A percentile compares a stretch with the other conserved stretches of the same genome.
These are phyloP conservation scores for Lolium multiflorum DNA, from an alignment of 176 grass and related monocot species.

Conservation along the genomic window DNA sequence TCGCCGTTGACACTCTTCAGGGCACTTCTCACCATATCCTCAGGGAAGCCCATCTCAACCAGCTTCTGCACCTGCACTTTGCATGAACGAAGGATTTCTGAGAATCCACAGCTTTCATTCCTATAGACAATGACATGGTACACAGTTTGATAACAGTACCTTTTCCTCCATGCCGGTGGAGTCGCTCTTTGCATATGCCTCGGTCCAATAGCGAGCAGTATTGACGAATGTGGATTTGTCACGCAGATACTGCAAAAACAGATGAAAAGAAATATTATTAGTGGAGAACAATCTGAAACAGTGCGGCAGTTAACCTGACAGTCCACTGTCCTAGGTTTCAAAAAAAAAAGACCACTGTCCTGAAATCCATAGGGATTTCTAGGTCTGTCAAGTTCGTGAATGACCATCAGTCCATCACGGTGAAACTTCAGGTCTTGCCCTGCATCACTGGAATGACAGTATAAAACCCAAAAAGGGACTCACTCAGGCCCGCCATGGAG, in stretches of 20 bases:
- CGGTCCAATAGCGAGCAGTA: conserved; percentile 97
- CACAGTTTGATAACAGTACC: conserved; percentile 38
- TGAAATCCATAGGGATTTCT: not conserved
- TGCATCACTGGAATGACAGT: not conserved
- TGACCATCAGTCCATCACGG: not conserved
- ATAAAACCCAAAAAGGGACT: not conserved
- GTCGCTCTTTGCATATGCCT: conserved; percentile 81
- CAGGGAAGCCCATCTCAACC: conserved; percentile 97
- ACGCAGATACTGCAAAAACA: conserved; percentile 67
- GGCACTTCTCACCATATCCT: conserved; percentile 82
- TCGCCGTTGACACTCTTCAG: conserved; percentile 88
- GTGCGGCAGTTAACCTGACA: not conserved
- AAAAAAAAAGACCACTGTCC: not conserved
- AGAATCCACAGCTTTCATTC: not conserved
- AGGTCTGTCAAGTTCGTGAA: not conserved
- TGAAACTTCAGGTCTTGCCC: conserved; percentile 2
- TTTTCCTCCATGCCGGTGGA: conserved; percentile 92
- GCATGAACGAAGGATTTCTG: conserved; percentile 10
- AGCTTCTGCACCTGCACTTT: conserved; percentile 78
- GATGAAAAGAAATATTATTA: not conserved
- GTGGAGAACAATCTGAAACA: not conserved
- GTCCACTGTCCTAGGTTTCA: too few species aligned
- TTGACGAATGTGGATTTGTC: conserved; percentile 71
- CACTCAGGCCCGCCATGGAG: not conserved
- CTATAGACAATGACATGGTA: not conserved